Evolutionary conservation across 2,329 filamentous ascomycete species (phyloP).

Genomic region (Verticillium dahliae): DNA sequence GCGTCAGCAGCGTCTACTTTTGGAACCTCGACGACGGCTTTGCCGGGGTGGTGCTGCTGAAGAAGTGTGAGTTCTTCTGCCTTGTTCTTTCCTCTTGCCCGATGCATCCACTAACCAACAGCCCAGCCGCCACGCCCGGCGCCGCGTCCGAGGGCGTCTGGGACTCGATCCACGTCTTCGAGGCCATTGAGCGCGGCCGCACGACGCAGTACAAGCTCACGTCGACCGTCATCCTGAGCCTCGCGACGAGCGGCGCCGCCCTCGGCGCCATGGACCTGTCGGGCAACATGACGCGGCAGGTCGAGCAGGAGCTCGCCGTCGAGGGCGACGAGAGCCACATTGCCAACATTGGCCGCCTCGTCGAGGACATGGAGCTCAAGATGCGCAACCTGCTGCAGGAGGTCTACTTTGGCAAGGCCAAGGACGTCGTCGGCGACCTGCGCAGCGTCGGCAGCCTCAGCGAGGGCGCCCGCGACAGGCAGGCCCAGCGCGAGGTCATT

Average conservation of each 20-base stretch:
- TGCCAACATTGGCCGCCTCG: constrained; percentile 85
- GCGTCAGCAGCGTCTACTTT: constrained; percentile 92
- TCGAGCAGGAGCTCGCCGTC: constrained; percentile 85
- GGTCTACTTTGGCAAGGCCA: constrained; percentile 98
- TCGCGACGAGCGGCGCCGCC: constrained; percentile 53
- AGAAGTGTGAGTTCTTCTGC: constrained; percentile 61
- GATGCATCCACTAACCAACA: too few species aligned
- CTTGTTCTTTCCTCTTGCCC: too few species aligned
- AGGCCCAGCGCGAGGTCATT: constrained; percentile 85
- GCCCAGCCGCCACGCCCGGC: constrained; percentile 57
- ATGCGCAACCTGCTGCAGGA: constrained; percentile 98
- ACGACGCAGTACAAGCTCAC: constrained; percentile 97
- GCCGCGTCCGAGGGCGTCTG: constrained; percentile 72
- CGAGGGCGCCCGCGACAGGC: constrained; percentile 75
- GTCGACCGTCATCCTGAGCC: constrained; percentile 87
- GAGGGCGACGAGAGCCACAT: constrained; percentile 91
- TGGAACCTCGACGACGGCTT: constrained; percentile 99
- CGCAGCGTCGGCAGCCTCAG: constrained; percentile 80
- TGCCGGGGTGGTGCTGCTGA: constrained; percentile 88
- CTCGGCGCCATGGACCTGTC: constrained; percentile 86
- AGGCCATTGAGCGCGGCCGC: constrained; percentile 86
- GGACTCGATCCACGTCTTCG: constrained; percentile 99
- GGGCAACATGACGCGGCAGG: constrained; percentile 96
- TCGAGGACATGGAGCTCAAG: constrained; percentile 99
- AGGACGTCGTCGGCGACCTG: constrained; percentile 94